These are phyloP conservation scores for Ogataea thermomethanolica DNA, from an alignment of 805 yeast genomes.

Conservation along the genomic window DNA sequence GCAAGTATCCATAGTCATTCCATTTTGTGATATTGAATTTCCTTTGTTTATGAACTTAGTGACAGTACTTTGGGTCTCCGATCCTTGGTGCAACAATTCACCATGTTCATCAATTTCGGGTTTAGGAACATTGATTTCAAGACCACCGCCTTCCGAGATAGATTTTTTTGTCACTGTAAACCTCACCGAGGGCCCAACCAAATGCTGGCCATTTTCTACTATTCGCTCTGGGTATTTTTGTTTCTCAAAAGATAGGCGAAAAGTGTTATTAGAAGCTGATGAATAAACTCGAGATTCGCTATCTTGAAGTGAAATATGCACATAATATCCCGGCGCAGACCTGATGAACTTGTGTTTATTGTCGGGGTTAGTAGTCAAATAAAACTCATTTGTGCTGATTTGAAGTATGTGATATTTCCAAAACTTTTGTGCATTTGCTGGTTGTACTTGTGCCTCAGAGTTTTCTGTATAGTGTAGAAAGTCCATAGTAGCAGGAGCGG, in stretches of 20 bases:
- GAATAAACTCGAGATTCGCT: slow-evolving; percentile 4
- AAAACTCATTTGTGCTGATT: slow-evolving; percentile 48
- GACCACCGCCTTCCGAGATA: slow-evolving; percentile 19
- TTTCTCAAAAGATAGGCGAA: slow-evolving; percentile 31
- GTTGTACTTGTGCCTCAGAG: slow-evolving; percentile 2
- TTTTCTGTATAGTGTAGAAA: neutral
- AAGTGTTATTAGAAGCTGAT: slow-evolving; percentile 29
- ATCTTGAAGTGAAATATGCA: slow-evolving; percentile 35
- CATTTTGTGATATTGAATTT: slow-evolving; percentile 10
- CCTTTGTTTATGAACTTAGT: slow-evolving; percentile 3
- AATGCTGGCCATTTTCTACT: slow-evolving; percentile 3
- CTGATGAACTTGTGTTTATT: slow-evolving; percentile 54
- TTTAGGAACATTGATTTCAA: slow-evolving; percentile 14
- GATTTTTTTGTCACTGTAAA: slow-evolving; percentile 26
- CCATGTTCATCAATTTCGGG: slow-evolving; percentile 18
- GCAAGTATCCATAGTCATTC: slow-evolving; percentile 19
- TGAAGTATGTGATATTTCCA: slow-evolving; percentile 65
- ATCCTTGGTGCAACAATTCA: neutral
- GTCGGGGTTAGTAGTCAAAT: slow-evolving; percentile 67
- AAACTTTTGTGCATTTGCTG: slow-evolving; percentile 28
- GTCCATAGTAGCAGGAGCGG: neutral
- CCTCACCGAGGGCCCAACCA: slow-evolving; percentile 11
- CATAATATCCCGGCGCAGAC: slow-evolving; percentile 60
- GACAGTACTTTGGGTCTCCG: neutral
- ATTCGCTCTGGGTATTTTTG: slow-evolving; percentile 17